These are phyloP conservation scores for Trichophyton verrucosum DNA, from an alignment of 2,329 filamentous ascomycete species.

Conservation along the genomic window DNA sequence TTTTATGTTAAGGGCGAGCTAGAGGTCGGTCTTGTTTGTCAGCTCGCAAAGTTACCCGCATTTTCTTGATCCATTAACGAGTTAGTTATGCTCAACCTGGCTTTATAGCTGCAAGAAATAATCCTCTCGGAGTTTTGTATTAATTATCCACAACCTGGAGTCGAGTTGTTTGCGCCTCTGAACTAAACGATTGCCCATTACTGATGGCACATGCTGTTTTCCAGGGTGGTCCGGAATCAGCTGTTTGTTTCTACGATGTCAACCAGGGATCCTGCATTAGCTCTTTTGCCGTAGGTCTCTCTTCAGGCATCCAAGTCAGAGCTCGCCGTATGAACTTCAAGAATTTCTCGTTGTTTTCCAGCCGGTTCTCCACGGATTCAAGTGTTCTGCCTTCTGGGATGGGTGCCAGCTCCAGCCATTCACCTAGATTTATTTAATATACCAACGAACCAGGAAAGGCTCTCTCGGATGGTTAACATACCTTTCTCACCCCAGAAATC, in stretches of 20 bases:
- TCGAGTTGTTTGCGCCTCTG: too few relatives aligned
- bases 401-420: constrained; percentile 1
- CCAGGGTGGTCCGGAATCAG: too few relatives aligned
- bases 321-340: constrained; percentile 14
- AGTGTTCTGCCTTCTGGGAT: constrained; percentile 5
- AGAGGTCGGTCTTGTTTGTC: too few relatives aligned
- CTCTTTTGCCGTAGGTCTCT: constrained; percentile 14
- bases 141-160: too few relatives aligned
- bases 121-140: too few relatives aligned
- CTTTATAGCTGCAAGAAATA: too few relatives aligned
- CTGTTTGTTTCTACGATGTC: neutral
- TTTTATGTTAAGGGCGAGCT: too few relatives aligned
- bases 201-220: too few relatives aligned
- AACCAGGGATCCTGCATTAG: constrained; percentile 16
- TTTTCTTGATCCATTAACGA: too few relatives aligned
- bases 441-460: neutral
- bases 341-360: constrained; percentile 4
- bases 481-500: constrained; percentile 29
- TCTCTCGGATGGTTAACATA: constrained; percentile 10
- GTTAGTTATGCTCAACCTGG: too few relatives aligned
- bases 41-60: too few relatives aligned
- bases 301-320: constrained; percentile 16
- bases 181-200: too few relatives aligned
- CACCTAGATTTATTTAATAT: neutral
- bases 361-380: neutral